These are phyloP conservation scores for Tolypocladium sp. DNA, from an alignment of 2,329 filamentous ascomycete genomes.

Conservation along the genomic window DNA sequence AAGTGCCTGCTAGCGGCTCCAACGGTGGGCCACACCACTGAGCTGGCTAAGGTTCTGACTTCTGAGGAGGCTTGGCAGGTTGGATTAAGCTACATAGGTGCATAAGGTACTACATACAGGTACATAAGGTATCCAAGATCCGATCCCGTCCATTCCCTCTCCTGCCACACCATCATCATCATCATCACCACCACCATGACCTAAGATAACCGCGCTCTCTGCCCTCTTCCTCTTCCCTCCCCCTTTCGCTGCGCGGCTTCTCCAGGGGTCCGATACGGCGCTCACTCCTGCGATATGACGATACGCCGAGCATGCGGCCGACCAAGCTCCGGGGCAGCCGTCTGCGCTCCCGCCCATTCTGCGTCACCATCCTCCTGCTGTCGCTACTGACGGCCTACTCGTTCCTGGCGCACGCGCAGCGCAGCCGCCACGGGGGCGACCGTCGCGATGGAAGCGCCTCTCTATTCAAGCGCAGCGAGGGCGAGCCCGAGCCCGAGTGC, in stretches of 20 bases:
- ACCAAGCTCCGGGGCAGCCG: constrained; percentile 20
- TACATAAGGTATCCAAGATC: background rate
- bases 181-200: background rate
- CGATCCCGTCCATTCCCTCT: background rate
- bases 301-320: constrained; percentile 8
- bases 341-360: constrained; percentile 39
- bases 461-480: constrained; percentile 16
- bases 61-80: background rate
- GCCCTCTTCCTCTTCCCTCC: background rate
- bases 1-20: background rate
- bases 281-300: constrained; percentile 6
- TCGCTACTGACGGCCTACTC: constrained; percentile 36
- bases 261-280: background rate
- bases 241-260: background rate
- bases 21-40: background rate
- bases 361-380: constrained; percentile 36
- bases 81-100: background rate
- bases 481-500: constrained; percentile 53
- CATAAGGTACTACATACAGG: background rate
- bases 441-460: constrained; percentile 5
- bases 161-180: background rate
- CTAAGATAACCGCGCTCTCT: background rate
- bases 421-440: constrained; percentile 1
- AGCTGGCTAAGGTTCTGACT: background rate
- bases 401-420: constrained; percentile 22